phyloP scores from a whole-genome alignment of 805 yeast genomes.

The Yarrowia sp. region DNA sequence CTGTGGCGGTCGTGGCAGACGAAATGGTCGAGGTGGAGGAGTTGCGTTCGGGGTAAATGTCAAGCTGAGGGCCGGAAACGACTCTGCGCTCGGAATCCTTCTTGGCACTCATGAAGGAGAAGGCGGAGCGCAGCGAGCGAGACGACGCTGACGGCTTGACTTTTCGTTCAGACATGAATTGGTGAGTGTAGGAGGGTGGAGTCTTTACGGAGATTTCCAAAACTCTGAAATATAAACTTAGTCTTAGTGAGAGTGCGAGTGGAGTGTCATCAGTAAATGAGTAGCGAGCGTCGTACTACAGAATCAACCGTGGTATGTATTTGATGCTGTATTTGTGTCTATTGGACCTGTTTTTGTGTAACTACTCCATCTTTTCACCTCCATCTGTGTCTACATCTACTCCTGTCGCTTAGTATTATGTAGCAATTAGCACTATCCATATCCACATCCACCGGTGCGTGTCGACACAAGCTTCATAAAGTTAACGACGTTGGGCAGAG shows the following conservation, averaged over 20 bases:
- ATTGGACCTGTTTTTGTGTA: too few relatives aligned
- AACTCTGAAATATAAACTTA: neutral
- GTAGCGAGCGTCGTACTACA: too few relatives aligned
- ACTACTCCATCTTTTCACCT: too few relatives aligned
- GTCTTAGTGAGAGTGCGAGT: neutral
- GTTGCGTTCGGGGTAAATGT: neutral
- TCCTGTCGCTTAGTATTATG: too few relatives aligned
- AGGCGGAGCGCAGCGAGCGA: constrained; percentile 12
- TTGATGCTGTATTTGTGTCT: too few relatives aligned
- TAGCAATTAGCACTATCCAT: too few relatives aligned
- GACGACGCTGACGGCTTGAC: constrained; percentile 24
- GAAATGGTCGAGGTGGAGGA: neutral
- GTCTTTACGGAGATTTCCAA: neutral
- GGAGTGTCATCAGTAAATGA: too few relatives aligned
- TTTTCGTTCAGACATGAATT: neutral
- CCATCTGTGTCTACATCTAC: too few relatives aligned
- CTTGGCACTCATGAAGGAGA: constrained; percentile 16
- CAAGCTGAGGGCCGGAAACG: constrained; percentile 2
- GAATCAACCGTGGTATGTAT: too few relatives aligned
- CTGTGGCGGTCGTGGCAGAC: neutral
- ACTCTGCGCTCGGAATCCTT: neutral
- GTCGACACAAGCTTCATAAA: too few relatives aligned
- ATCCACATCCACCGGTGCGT: too few relatives aligned
- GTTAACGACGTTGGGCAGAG: too few relatives aligned
- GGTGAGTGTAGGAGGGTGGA: neutral